A percentile compares a stretch with the other conserved stretches of the same genome.
Conservation (phyloP, 2,329 filamentous ascomycete genomes). For the Microsporum canis region DNA sequence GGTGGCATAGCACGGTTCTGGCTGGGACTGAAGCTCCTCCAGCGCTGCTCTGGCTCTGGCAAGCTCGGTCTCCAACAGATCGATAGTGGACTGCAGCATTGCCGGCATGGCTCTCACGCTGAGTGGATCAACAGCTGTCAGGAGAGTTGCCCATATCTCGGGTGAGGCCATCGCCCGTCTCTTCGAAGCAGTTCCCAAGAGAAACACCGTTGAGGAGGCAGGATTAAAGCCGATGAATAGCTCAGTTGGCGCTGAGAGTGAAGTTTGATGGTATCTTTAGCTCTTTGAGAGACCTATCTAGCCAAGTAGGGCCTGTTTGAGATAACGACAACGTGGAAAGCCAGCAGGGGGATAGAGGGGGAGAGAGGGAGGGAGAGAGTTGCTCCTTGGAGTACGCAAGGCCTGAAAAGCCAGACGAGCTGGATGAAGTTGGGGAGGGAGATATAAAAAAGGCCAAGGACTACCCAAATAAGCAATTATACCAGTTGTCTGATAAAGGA, state of each 20-base stretch:
- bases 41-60: slow-evolving; percentile 32
- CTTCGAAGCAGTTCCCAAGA: neutral
- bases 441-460: neutral
- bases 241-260: neutral
- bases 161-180: slow-evolving; percentile 23
- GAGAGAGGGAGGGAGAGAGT: neutral
- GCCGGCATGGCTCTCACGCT: slow-evolving; percentile 30
- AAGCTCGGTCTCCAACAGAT: slow-evolving; percentile 32
- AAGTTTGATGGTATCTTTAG: neutral
- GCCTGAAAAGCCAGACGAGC: neutral
- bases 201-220: neutral
- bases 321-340: neutral
- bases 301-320: neutral
- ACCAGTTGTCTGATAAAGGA: neutral
- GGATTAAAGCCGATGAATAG: too few species aligned
- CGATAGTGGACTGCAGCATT: slow-evolving; percentile 32
- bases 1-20: slow-evolving; percentile 16
- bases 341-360: neutral
- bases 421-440: neutral
- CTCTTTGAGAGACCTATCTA: neutral
- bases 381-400: neutral
- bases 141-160: slow-evolving; percentile 28
- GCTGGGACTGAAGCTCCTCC: slow-evolving; percentile 30
- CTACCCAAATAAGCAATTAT: neutral
- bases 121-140: slow-evolving; percentile 28